Conservation (phyloP, 306 rosid genomes). For the Medicago ruthenica region DNA sequence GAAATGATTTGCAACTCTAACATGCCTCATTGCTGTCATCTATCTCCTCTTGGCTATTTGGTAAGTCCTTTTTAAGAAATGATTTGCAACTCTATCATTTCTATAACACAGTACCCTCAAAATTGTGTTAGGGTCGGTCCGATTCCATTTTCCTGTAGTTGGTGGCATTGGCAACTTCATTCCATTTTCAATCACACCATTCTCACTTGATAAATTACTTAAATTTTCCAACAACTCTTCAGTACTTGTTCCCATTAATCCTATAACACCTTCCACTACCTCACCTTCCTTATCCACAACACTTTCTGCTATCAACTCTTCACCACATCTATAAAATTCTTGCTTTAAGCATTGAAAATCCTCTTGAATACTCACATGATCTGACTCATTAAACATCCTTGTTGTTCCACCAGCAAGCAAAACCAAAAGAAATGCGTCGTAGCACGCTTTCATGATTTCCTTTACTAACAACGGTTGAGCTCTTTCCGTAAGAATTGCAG, state of each 20-base stretch:
- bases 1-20: conserved; percentile 64
- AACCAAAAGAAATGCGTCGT: conserved; percentile 77
- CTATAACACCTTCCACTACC: conserved; percentile 74
- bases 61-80: conserved; percentile 78
- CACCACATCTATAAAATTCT: conserved; percentile 60
- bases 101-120: conserved; percentile 85
- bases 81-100: conserved; percentile 72
- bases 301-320: conserved; percentile 64
- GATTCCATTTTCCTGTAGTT: conserved; percentile 86
- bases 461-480: conserved; percentile 69
- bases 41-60: conserved; percentile 78
- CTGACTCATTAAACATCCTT: conserved; percentile 63
- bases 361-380: conserved; percentile 64
- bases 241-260: conserved; percentile 68
- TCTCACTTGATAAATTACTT: conserved; percentile 62
- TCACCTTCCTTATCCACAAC: conserved; percentile 73
- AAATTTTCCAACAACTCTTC: conserved; percentile 80
- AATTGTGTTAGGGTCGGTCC: conserved; percentile 84
- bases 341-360: conserved; percentile 72
- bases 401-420: conserved; percentile 84
- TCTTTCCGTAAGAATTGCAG: conserved; percentile 60
- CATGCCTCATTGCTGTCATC: not conserved
- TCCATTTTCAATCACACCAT: conserved; percentile 69
- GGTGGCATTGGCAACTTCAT: conserved; percentile 85
- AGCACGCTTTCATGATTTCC: conserved; percentile 79